Evolutionary conservation across 2,329 filamentous ascomycete genomes (phyloP).

Genomic region (Colletotrichum filicis): DNA sequence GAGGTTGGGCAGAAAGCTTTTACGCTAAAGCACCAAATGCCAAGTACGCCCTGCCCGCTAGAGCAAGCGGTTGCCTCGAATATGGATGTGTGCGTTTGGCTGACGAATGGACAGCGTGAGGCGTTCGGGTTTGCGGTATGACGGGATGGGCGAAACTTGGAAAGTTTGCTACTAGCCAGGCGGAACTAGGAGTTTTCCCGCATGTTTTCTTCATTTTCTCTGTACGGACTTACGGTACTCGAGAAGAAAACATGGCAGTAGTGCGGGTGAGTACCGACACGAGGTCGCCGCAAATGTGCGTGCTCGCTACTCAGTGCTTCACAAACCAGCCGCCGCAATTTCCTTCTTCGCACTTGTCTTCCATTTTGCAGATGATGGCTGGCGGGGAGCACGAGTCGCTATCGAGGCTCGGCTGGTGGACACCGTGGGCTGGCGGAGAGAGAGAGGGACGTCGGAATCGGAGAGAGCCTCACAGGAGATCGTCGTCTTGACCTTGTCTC

Average conservation of each 20-base stretch:
- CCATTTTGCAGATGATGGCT: neutral
- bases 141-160: slow-evolving; percentile 9
- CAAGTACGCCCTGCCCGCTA: neutral
- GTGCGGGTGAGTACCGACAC: slow-evolving; percentile 21
- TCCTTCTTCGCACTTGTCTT: neutral
- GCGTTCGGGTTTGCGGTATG: neutral
- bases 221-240: neutral
- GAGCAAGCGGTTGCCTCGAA: neutral
- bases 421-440: neutral
- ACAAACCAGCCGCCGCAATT: neutral
- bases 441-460: neutral
- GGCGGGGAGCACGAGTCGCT: neutral
- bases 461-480: slow-evolving; percentile 3
- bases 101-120: slow-evolving; percentile 1
- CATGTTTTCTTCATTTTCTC: neutral
- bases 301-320: too few species aligned
- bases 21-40: neutral
- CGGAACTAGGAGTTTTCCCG: neutral
- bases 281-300: slow-evolving; percentile 6
- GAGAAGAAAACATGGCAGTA: slow-evolving; percentile 1
- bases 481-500: neutral
- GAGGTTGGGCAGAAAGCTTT: neutral
- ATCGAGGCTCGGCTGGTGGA: neutral
- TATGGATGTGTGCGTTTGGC: neutral
- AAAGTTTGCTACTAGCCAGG: slow-evolving; percentile 5